Base-by-base conservation (phyloP, 768 basidiomycete species). In the Tylopilus felleus region DNA sequence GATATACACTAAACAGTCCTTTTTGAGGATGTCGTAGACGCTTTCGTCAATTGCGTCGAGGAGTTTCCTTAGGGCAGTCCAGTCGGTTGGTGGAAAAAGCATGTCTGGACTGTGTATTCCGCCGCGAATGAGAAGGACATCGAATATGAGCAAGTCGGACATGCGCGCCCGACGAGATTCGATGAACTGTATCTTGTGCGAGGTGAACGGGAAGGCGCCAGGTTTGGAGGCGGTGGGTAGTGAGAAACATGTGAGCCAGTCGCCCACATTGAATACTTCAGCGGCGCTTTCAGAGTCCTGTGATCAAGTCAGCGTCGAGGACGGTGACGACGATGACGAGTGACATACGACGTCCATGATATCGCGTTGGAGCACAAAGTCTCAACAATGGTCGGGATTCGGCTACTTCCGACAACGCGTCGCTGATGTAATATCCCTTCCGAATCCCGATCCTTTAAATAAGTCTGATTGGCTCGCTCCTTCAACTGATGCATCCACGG, bases 1-100 rank as follows among this genome's bases (percentile, higher is more conserved):
- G 64, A 84, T 92, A 71, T 90, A 93, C 1, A 90, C 73, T 41
- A 93, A 73, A 58, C 87, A 90, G 56, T 92, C 85, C 68, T 84
- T 84, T 77, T 93, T 93, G 51, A 93, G 76, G 29, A 73, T 65
- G 68, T 93, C 91, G 57, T 89, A 93, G 4, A 71, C 65, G 1
- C 83, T 87, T 25, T 71, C 58, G 40, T 79, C 76, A 57, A 93
- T 87, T 17, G 80, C 80, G 22, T 77, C 73, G 46, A 93, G 71
- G 5, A 93, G 75, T 12, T 72, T 73, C 44, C 75, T 65, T n/a
- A 93, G 78, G 2, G 76, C 69, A 10, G 72, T 69, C 39, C 74
- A 71, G 68, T 84, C 81, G 21, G 69, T 65, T 1, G 91, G 91
- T 17, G 91, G 91, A 64, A 85, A 93, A 5, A 88, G 72, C 13